A percentile compares a stretch with the other conserved stretches of the same genome.
Evolutionary conservation across 164 flowering plant species (phyloP).

Genomic region (Magnolia kwangsiensis): DNA sequence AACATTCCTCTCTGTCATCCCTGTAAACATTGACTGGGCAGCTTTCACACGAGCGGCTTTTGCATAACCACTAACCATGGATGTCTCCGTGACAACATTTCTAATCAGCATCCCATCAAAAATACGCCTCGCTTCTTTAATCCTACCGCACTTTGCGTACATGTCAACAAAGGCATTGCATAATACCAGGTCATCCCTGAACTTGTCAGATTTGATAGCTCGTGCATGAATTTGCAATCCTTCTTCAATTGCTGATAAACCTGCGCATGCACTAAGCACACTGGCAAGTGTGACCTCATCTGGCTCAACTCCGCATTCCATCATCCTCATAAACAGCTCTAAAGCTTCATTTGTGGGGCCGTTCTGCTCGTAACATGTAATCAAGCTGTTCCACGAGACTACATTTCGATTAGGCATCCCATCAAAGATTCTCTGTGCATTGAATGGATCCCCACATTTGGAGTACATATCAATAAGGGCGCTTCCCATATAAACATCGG

Average conservation of each 20-base stretch:
- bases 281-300: constrained; percentile 31
- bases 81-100: constrained; percentile 25
- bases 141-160: constrained; percentile 25
- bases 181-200: constrained; percentile 21
- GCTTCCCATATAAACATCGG: constrained; percentile 25
- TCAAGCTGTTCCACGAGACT: constrained; percentile 31
- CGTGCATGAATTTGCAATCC: constrained; percentile 25
- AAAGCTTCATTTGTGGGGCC: constrained; percentile 21
- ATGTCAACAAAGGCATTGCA: constrained; percentile 29
- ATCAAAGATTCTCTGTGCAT: constrained; percentile 20
- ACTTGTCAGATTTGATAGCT: constrained; percentile 16
- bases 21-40: constrained; percentile 18
- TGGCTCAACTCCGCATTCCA: constrained; percentile 16
- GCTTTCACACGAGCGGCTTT: constrained; percentile 18
- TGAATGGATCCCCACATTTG: constrained; percentile 14
- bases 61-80: constrained; percentile 29
- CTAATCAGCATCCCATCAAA: constrained; percentile 25
- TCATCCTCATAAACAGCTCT: constrained; percentile 14
- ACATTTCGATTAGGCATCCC: constrained; percentile 21
- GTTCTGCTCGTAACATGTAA: constrained; percentile 28
- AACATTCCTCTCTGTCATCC: constrained; percentile 22
- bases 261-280: constrained; percentile 27
- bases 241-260: constrained; percentile 14
- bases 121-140: constrained; percentile 22
- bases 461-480: constrained; percentile 29